Base-by-base conservation (phyloP, 208 protist species). In the Naegleria lovaniensis region DNA sequence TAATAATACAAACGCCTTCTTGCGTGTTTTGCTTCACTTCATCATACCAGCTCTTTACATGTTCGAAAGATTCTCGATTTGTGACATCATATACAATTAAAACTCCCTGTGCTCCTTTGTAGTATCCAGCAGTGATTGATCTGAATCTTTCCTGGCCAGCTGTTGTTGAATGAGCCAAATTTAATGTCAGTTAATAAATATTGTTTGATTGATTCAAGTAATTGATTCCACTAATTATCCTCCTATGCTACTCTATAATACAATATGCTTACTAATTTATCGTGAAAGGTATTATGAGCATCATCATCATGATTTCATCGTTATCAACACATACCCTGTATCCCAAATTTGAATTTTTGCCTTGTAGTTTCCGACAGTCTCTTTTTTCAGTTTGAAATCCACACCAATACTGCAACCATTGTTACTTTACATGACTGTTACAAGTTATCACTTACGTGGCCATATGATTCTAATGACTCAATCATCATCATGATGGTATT, bases 71-170 rank as follows among this genome's bases (percentile, higher is more conserved):
- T 85, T 94, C 84, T 25, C 92, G 93, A 84, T 96, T 92, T 88
- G 92, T 97, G 55, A 97, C 94, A 89, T 98, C 96, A 93, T 96
- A 98, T 55, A 98, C 95, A 7, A 98, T 92, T 67, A 97, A 93
- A 11, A 96, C 93, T 40, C 94, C 95, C 33, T 97, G 94, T 13
- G 96, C 96, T 38, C 95, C 95, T 16, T 96, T 94, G 90, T 97
- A 97, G 91, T 97, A 97, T 29, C 55, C 55, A 29, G 55, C 55
- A 67, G 55, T 67, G 22, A 67, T 67, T 29, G 19, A 29, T 29
- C 67, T 25, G 29, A 79, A 79, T 79, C 67, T 79, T 9, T 79
- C 67, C n/a, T 79, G 67, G 7, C 67, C 67, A 79, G 67, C 67
- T 67, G 22, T 67, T 67, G 55, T 29, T 67, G 22, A 67, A 29